These are phyloP conservation scores for Phoma sp. DNA, from an alignment of 2,329 filamentous ascomycete genomes.

Conservation along the genomic window DNA sequence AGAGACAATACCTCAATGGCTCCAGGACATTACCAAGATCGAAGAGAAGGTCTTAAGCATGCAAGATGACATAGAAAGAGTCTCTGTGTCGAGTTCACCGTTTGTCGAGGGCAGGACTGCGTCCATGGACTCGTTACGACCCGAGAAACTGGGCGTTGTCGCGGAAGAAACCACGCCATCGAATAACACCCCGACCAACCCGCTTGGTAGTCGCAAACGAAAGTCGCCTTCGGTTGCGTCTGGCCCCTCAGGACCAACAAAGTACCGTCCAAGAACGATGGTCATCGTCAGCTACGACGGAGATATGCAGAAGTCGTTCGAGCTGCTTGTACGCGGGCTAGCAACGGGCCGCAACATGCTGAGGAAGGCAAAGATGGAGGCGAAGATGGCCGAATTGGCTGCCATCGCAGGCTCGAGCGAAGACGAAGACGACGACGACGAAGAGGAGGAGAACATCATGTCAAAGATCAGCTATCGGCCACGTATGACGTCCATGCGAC, in stretches of 20 bases:
- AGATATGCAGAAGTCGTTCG: constrained; percentile 82
- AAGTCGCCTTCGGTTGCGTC: constrained; percentile 53
- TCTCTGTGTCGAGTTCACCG: constrained; percentile 35
- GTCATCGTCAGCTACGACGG: constrained; percentile 93
- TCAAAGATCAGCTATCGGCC: constrained; percentile 48
- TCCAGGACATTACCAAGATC: constrained; percentile 39
- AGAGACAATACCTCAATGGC: constrained; percentile 49
- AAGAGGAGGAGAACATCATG: constrained; percentile 35
- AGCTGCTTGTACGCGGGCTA: constrained; percentile 81
- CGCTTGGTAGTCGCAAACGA: constrained; percentile 45
- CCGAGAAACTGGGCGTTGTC: constrained; percentile 30
- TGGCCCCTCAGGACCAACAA: constrained; percentile 52
- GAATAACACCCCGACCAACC: constrained; percentile 24
- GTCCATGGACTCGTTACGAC: constrained; percentile 48
- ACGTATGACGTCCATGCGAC: constrained; percentile 42
- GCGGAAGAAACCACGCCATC: constrained; percentile 27
- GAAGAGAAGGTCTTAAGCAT: constrained; percentile 43
- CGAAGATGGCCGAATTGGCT: constrained; percentile 65
- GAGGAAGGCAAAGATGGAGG: constrained; percentile 85
- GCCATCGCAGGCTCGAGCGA: constrained; percentile 42
- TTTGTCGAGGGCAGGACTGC: constrained; percentile 40
- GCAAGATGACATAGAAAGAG: constrained; percentile 42
- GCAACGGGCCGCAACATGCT: constrained; percentile 82
- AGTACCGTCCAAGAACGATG: constrained; percentile 74
- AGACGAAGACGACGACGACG: constrained; percentile 34